phyloP scores from a whole-genome alignment of 2,329 filamentous ascomycete genomes.

The Lasiodiplodia gonubiensis region DNA sequence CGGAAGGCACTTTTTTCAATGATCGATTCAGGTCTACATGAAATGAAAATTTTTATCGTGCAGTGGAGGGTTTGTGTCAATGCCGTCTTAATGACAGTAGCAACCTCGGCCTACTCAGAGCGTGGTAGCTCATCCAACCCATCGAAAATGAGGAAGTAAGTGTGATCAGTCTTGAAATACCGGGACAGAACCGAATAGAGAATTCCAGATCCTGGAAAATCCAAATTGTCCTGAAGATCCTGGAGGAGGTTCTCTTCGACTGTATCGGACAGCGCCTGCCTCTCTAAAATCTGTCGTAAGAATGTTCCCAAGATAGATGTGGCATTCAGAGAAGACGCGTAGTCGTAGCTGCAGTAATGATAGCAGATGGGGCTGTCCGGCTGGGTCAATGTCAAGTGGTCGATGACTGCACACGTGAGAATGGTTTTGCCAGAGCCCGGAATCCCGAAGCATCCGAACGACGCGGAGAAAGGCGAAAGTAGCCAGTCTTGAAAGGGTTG shows the following conservation, averaged over 20 bases:
- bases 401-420: conserved; percentile 30
- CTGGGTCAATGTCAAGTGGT: conserved; percentile 5
- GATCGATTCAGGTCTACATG: conserved; percentile 32
- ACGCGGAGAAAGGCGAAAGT: conserved; percentile 23
- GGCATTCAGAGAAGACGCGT: conserved; percentile 30
- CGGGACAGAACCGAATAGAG: conserved; percentile 15
- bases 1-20: conserved; percentile 23
- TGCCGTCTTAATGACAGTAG: conserved; percentile 23
- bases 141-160: conserved; percentile 31
- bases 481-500: conserved; percentile 29
- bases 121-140: conserved; percentile 31
- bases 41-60: conserved; percentile 30
- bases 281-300: conserved; percentile 31
- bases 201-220: not conserved
- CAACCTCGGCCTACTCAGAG: conserved; percentile 19
- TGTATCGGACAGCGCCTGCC: conserved; percentile 16
- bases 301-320: conserved; percentile 29
- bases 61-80: not conserved
- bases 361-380: conserved; percentile 26
- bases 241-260: conserved; percentile 26
- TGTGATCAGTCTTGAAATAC: conserved; percentile 4
- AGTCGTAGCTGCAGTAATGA: conserved; percentile 34
- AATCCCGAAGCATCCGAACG: conserved; percentile 35
- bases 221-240: not conserved
- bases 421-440: conserved; percentile 37